phyloP scores from a whole-genome alignment of 495 filamentous ascomycete genomes.

The Apodospora peruviana region DNA sequence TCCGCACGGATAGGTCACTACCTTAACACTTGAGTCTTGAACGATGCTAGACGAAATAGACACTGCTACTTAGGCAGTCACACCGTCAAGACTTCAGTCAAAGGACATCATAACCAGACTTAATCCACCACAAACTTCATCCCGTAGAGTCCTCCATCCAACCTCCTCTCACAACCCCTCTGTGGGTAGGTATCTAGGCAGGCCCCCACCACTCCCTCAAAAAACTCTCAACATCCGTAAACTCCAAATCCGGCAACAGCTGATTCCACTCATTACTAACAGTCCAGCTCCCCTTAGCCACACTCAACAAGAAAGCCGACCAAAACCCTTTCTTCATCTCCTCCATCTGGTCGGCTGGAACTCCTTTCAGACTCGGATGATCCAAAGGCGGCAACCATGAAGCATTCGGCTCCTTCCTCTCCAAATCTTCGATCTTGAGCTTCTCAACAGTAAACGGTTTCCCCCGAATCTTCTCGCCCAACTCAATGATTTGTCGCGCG shows the following conservation, averaged over 20 bases:
- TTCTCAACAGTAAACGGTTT: constrained; percentile 38
- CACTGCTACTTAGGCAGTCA: too few species aligned
- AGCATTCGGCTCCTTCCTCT: constrained; percentile 35
- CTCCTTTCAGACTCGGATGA: constrained; percentile 41
- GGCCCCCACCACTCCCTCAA: constrained; percentile 17
- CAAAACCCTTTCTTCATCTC: constrained; percentile 24
- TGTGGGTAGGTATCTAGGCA: too few species aligned
- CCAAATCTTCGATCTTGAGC: constrained; percentile 39
- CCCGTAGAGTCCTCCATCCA: too few species aligned
- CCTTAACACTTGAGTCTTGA: too few species aligned
- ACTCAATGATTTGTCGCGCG: constrained; percentile 33
- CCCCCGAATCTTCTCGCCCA: constrained; percentile 44
- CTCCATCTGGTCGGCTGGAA: constrained; percentile 36
- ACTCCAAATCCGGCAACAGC: constrained; percentile 47
- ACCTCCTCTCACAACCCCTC: too few species aligned
- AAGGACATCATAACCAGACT: too few species aligned
- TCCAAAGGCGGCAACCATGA: constrained; percentile 36
- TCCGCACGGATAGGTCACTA: too few species aligned
- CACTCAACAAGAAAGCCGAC: constrained; percentile 33
- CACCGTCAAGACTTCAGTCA: too few species aligned
- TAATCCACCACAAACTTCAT: too few species aligned
- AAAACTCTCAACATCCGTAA: constrained; percentile 45
- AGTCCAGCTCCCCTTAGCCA: constrained; percentile 5
- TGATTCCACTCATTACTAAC: constrained; percentile 45
- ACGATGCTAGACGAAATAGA: too few species aligned